Conservation (phyloP, 257 asterid species). For the Petrea volubilis region DNA sequence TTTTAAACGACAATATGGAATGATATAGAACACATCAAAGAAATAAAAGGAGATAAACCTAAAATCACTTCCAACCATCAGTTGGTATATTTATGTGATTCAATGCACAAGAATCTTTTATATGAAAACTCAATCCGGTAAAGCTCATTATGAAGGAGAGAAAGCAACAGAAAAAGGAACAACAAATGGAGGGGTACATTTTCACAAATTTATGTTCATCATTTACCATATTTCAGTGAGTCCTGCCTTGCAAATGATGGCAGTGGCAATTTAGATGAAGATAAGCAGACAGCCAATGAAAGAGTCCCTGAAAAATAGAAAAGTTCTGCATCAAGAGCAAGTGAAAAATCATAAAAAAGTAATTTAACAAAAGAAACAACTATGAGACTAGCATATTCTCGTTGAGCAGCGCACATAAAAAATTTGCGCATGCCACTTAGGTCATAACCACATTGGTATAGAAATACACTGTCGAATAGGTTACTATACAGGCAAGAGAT, state of each 20-base stretch:
- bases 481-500: not conserved
- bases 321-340: not conserved
- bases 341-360: not conserved
- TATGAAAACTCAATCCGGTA: not conserved
- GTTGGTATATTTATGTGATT: not conserved
- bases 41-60: conserved; percentile 7
- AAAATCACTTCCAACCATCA: not conserved
- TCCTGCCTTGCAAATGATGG: conserved; percentile 40
- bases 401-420: not conserved
- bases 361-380: not conserved
- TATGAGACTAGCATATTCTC: not conserved
- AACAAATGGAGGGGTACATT: not conserved
- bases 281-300: conserved; percentile 48
- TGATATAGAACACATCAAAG: conserved; percentile 1
- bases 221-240: conserved; percentile 55
- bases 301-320: conserved; percentile 50
- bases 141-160: not conserved
- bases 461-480: not conserved
- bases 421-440: not conserved
- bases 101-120: not conserved
- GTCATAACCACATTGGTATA: not conserved
- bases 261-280: conserved; percentile 56
- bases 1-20: not conserved
- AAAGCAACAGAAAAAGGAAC: not conserved
- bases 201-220: conserved; percentile 14